phyloP scores from a whole-genome alignment of 2,329 filamentous ascomycete genomes.

The Chaetothyriales sp. region DNA sequence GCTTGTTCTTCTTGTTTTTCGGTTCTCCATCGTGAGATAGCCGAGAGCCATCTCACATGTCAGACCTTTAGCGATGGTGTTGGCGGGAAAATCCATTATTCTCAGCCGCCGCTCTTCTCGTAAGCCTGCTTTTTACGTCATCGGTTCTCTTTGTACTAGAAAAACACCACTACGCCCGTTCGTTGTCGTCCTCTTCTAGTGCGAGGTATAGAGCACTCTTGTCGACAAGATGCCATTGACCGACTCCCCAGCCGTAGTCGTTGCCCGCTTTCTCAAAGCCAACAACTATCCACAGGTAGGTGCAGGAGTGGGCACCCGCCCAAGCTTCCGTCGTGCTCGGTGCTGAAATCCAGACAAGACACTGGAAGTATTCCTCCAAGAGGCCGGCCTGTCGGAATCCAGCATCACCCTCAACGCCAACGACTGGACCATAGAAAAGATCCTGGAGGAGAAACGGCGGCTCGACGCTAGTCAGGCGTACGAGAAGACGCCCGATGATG shows the following conservation, averaged over 20 bases:
- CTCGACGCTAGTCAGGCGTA: conserved; percentile 44
- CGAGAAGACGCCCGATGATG: conserved; percentile 39
- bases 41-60: too few relatives aligned
- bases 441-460: conserved; percentile 47
- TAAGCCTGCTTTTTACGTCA: background rate
- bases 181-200: too few relatives aligned
- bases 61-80: background rate
- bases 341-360: conserved; percentile 29
- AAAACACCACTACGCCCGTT: too few relatives aligned
- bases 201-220: background rate
- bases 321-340: background rate
- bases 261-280: conserved; percentile 31
- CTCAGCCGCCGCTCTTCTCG: too few relatives aligned
- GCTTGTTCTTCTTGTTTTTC: too few relatives aligned
- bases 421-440: conserved; percentile 43
- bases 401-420: conserved; percentile 28
- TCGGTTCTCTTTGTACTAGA: background rate
- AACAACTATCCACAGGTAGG: conserved; percentile 27
- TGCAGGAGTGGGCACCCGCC: background rate
- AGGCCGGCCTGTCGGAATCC: conserved; percentile 41
- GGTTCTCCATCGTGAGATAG: too few relatives aligned
- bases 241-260: conserved; percentile 21
- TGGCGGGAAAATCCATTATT: background rate
- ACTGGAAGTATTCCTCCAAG: conserved; percentile 42
- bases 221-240: conserved; percentile 13